phyloP scores from a whole-genome alignment of 1,284 basidiomycete species.

The Puccinia hordei region DNA sequence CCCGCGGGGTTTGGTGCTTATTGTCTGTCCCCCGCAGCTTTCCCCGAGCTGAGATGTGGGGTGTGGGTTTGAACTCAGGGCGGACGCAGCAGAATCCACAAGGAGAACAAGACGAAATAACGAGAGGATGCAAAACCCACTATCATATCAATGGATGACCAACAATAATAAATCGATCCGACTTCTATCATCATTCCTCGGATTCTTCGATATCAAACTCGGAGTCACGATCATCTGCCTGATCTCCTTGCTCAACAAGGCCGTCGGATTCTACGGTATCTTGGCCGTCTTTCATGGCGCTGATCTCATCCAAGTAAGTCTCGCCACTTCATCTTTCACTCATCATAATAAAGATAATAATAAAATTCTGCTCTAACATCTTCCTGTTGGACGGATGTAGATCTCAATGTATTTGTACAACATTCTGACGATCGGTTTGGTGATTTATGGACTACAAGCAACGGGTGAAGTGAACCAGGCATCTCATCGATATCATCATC shows the following conservation, averaged over 20 bases:
- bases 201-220: constrained; percentile 42
- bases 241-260: constrained; percentile 80
- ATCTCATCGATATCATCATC: neutral
- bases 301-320: constrained; percentile 80
- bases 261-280: constrained; percentile 93
- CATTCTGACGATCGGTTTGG: constrained; percentile 74
- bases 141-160: constrained; percentile 14
- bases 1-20: too few relatives aligned
- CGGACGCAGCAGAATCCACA: too few relatives aligned
- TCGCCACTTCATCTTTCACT: too few relatives aligned
- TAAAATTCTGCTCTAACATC: constrained; percentile 59
- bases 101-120: too few relatives aligned
- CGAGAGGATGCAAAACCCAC: constrained; percentile 9
- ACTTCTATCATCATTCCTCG: constrained; percentile 30
- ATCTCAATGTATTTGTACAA: constrained; percentile 77
- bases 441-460: constrained; percentile 83
- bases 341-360: too few relatives aligned
- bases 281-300: constrained; percentile 86
- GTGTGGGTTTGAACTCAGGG: too few relatives aligned
- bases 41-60: too few relatives aligned
- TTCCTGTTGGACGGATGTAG: neutral
- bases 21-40: too few relatives aligned
- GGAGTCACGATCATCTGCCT: constrained; percentile 42
- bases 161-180: constrained; percentile 27
- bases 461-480: constrained; percentile 71